Percentiles rank a stretch among this genome's conserved stretches.
Conservation (phyloP, 2,329 filamentous ascomycete genomes). For the Trichoderma asperellum region DNA sequence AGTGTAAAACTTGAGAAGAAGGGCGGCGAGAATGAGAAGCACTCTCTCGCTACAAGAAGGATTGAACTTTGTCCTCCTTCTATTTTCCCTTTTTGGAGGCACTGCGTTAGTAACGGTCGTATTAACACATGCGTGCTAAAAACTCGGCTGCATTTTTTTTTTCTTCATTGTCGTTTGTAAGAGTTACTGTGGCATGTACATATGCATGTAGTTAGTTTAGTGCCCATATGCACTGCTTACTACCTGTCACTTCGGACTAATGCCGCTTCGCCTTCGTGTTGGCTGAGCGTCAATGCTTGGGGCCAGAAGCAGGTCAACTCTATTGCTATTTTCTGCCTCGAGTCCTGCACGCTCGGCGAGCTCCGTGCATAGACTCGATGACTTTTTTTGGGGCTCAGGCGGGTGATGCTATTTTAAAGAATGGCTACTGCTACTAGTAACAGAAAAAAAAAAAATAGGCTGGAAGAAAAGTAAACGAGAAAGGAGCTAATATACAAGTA, state of each 20-base stretch:
- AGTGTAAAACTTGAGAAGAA: not conserved
- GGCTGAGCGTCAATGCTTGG: not conserved
- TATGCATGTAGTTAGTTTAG: not conserved
- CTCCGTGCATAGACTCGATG: slow-evolving; percentile 16
- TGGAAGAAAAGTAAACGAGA: no score
- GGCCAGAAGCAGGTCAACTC: not conserved
- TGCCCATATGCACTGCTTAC: not conserved
- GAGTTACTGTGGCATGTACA: not conserved
- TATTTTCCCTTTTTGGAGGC: not conserved
- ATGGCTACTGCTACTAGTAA: not conserved
- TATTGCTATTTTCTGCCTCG: not conserved
- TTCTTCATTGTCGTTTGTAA: not conserved
- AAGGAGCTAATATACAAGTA: no score
- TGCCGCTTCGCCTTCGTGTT: not conserved
- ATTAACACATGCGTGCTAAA: not conserved
- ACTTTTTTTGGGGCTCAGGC: not conserved
- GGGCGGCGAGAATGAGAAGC: not conserved
- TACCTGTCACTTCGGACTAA: not conserved
- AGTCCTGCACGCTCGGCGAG: not conserved
- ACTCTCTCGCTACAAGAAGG: not conserved
- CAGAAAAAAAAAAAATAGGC: not conserved
- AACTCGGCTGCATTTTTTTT: not conserved
- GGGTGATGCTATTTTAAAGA: not conserved
- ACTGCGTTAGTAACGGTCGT: not conserved
- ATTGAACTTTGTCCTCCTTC: not conserved